Conservation (phyloP, 192 early-diverging fungal genomes). For the Globomyces pollinis-pini region DNA sequence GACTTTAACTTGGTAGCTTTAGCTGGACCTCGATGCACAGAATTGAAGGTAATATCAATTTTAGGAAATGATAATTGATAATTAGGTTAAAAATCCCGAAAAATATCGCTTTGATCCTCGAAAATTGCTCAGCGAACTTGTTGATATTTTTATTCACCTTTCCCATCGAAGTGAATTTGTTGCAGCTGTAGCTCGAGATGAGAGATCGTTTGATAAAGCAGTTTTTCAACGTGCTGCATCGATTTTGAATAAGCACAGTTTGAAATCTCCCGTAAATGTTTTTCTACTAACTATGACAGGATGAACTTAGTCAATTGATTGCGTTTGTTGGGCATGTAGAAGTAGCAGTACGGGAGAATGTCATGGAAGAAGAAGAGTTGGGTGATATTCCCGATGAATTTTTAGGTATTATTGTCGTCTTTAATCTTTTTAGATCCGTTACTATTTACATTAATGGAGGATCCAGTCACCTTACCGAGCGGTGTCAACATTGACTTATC, state of each 20-base stretch:
- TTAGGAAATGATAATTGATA: constrained; percentile 12
- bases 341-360: constrained; percentile 49
- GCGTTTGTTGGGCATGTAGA: constrained; percentile 71
- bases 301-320: constrained; percentile 54
- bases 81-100: constrained; percentile 69
- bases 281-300: too few species aligned
- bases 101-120: constrained; percentile 89
- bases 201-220: constrained; percentile 69
- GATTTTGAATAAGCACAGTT: neutral
- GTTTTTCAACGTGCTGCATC: constrained; percentile 67
- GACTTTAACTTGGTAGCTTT: constrained; percentile 86
- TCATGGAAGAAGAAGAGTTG: constrained; percentile 67
- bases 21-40: constrained; percentile 86
- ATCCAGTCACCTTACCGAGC: constrained; percentile 89
- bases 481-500: constrained; percentile 73
- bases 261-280: constrained; percentile 19
- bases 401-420: too few species aligned
- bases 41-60: constrained; percentile 58
- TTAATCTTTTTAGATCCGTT: constrained; percentile 89
- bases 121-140: constrained; percentile 69
- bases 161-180: constrained; percentile 61
- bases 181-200: constrained; percentile 73
- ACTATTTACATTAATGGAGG: constrained; percentile 78
- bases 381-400: constrained; percentile 86
- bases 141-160: constrained; percentile 79